A percentile compares a stretch with the other conserved stretches of the same genome.
Conservation (phyloP, 2,329 filamentous ascomycete species). For the Colletotrichum navitas region DNA sequence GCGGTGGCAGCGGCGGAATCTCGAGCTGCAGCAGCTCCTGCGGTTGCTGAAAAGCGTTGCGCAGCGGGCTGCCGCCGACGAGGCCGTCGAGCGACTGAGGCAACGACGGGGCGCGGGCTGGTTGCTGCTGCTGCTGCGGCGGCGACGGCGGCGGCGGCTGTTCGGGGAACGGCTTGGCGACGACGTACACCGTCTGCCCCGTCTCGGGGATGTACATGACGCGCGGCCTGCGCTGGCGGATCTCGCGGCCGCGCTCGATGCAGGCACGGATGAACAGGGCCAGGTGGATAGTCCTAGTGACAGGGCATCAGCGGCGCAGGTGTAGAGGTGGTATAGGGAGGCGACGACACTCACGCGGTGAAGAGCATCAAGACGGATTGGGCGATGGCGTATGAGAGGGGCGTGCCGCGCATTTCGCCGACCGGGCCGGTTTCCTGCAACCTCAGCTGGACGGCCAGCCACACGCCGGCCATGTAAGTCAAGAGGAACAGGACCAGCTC, state of each 20-base stretch:
- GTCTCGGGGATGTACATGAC: constrained; percentile 45
- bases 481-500: constrained; percentile 45
- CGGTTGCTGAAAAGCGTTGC: background rate
- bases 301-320: background rate
- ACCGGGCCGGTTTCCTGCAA: background rate
- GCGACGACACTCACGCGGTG: constrained; percentile 1
- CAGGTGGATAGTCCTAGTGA: constrained; percentile 44
- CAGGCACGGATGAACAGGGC: constrained; percentile 48
- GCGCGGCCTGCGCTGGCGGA: constrained; percentile 40
- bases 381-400: background rate
- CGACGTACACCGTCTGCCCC: constrained; percentile 44
- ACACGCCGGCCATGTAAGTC: constrained; percentile 1
- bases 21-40: background rate
- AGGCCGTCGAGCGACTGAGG: constrained; percentile 13
- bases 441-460: constrained; percentile 3
- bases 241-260: constrained; percentile 44
- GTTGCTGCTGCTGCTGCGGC: background rate
- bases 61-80: background rate
- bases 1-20: constrained; percentile 24
- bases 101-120: constrained; percentile 1
- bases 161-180: constrained; percentile 42
- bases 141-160: constrained; percentile 18
- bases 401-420: background rate
- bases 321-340: background rate
- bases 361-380: constrained; percentile 19